phyloP scores from a whole-genome alignment of 2,329 filamentous ascomycete genomes.

The Phyllosticta citriasiana region DNA sequence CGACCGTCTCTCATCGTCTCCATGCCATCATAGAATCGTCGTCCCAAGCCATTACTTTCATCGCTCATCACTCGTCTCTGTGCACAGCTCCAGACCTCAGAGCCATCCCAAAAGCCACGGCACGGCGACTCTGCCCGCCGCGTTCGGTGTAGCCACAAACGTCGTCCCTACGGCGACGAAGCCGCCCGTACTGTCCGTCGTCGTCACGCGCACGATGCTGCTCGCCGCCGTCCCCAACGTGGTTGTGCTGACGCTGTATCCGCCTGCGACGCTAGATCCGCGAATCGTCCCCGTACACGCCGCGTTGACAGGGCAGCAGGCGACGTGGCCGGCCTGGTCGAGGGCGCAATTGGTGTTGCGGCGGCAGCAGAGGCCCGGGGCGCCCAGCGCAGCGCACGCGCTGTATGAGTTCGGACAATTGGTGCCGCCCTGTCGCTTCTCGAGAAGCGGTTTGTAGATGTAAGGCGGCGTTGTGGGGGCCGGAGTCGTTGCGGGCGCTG shows the following conservation, averaged over 20 bases:
- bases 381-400: conserved; percentile 43
- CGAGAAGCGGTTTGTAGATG: neutral
- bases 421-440: conserved; percentile 20
- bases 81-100: neutral
- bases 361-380: conserved; percentile 46
- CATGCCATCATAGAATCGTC: neutral
- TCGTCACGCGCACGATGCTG: neutral
- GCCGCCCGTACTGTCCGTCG: neutral
- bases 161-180: conserved; percentile 10
- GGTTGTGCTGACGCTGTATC: neutral
- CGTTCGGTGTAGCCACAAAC: conserved; percentile 10
- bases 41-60: neutral
- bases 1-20: neutral
- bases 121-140: conserved; percentile 2
- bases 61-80: neutral
- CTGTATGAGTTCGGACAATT: conserved; percentile 44
- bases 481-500: neutral
- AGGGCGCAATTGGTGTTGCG: conserved; percentile 43
- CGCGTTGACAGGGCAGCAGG: conserved; percentile 50
- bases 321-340: conserved; percentile 47
- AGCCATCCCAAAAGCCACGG: conserved; percentile 5
- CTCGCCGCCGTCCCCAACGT: conserved; percentile 5
- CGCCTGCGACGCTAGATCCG: conserved; percentile 2
- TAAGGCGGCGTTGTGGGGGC: neutral
- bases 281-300: conserved; percentile 47